These are phyloP conservation scores for Ailanthus altissimus DNA, from an alignment of 345 rosid species.

Conservation along the genomic window DNA sequence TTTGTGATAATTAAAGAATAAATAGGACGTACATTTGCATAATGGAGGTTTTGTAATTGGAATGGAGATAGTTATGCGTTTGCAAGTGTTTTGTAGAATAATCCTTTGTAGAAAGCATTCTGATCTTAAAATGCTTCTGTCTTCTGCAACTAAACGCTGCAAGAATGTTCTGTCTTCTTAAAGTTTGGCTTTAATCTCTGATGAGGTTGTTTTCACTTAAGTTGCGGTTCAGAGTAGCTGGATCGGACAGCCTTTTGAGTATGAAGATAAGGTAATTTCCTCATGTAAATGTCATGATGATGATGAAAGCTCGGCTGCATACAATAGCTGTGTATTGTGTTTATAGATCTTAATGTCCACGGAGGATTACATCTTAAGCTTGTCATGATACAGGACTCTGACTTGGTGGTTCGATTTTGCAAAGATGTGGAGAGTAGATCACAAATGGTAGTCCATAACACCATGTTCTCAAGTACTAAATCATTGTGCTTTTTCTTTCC, in stretches of 20 bases:
- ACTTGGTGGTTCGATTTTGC: slow-evolving; percentile 82
- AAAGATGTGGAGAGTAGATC: slow-evolving; percentile 91
- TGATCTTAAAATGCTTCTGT: neutral
- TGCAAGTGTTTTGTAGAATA: neutral
- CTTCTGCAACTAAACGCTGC: neutral
- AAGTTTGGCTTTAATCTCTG: slow-evolving; percentile 1
- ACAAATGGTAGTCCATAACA: slow-evolving; percentile 56
- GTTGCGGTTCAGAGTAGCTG: slow-evolving; percentile 60
- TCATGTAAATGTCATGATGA: neutral
- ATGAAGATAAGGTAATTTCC: slow-evolving; percentile 65
- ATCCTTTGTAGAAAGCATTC: neutral
- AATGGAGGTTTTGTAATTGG: neutral
- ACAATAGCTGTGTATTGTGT: neutral
- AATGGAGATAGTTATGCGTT: neutral
- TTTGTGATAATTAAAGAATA: neutral
- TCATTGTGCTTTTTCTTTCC: slow-evolving; percentile 17
- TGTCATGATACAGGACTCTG: slow-evolving; percentile 54
- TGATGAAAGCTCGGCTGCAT: neutral
- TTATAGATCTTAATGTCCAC: neutral
- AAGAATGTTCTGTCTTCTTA: too few relatives aligned
- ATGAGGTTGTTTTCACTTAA: slow-evolving; percentile 45
- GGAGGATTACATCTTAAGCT: neutral
- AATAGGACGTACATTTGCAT: neutral
- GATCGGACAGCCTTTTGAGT: slow-evolving; percentile 62
- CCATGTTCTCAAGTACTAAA: slow-evolving; percentile 33